Evolutionary conservation across 2,329 filamentous ascomycete species (phyloP).

Genomic region (Myriosclerotinia scirpicola): DNA sequence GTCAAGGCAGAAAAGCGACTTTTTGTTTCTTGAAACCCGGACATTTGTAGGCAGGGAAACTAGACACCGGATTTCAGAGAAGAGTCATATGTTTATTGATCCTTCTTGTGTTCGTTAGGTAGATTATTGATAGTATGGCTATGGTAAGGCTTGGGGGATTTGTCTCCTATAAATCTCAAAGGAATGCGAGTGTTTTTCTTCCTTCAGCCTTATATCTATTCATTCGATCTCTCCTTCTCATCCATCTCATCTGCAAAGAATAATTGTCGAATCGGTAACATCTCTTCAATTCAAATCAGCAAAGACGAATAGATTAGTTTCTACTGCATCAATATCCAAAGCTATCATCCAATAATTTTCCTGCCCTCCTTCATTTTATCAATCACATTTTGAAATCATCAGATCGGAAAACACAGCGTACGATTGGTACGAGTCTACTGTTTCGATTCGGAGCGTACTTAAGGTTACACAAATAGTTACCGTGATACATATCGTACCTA

Average conservation of each 20-base stretch:
- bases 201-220: conserved; percentile 20
- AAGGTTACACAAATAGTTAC: conserved; percentile 10
- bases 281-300: not conserved
- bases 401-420: conserved; percentile 13
- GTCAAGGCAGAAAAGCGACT: conserved; percentile 19
- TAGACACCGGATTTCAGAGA: conserved; percentile 1
- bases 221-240: not conserved
- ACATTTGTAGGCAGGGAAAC: not conserved
- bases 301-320: conserved; percentile 6
- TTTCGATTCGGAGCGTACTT: conserved; percentile 3
- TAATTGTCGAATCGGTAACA: conserved; percentile 1
- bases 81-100: conserved; percentile 25
- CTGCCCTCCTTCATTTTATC: not conserved
- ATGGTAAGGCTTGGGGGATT: conserved; percentile 8
- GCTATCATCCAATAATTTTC: conserved; percentile 3
- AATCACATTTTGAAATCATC: not conserved
- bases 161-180: conserved; percentile 12
- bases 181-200: conserved; percentile 12
- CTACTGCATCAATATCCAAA: conserved; percentile 7
- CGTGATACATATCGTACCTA: conserved; percentile 5
- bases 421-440: conserved; percentile 10
- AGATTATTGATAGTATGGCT: not conserved
- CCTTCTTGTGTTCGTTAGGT: conserved; percentile 18
- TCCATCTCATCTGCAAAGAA: conserved; percentile 9
- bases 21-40: not conserved